Conservation (phyloP, 2,329 filamentous ascomycete genomes). For the Lachnellula hyalina region DNA sequence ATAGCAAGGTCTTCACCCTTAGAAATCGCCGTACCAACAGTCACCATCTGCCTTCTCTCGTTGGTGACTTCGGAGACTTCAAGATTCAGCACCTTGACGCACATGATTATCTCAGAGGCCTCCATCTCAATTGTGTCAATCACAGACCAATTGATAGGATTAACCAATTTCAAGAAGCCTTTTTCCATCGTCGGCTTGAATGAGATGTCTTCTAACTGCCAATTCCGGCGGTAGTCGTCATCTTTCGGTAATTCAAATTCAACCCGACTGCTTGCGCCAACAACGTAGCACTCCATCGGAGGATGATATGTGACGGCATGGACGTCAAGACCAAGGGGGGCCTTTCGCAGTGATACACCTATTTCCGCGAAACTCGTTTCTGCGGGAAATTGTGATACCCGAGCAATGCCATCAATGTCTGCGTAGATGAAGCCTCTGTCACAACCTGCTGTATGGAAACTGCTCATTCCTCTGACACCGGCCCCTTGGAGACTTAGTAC, state of each 20-base stretch:
- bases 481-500: conserved; percentile 67
- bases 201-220: conserved; percentile 61
- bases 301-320: conserved; percentile 72
- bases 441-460: conserved; percentile 72
- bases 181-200: conserved; percentile 65
- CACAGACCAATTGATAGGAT: conserved; percentile 68
- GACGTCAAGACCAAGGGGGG: conserved; percentile 65
- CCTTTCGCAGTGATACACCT: conserved; percentile 68
- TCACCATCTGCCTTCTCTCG: conserved; percentile 75
- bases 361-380: conserved; percentile 67
- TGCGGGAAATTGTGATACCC: conserved; percentile 66
- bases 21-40: conserved; percentile 79
- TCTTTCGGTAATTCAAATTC: conserved; percentile 83
- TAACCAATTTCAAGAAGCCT: conserved; percentile 72
- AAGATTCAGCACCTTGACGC: conserved; percentile 75
- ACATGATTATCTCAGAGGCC: conserved; percentile 69
- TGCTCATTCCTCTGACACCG: conserved; percentile 64
- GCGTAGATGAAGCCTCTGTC: conserved; percentile 80
- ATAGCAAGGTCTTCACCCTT: conserved; percentile 87
- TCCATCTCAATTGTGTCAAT: conserved; percentile 74
- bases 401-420: conserved; percentile 65
- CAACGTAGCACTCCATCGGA: conserved; percentile 67
- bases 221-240: conserved; percentile 74
- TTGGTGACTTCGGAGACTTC: conserved; percentile 90
- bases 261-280: conserved; percentile 62